Evolutionary conservation across 768 basidiomycete species (phyloP).

Genomic region (Leccinum subtestaceum): DNA sequence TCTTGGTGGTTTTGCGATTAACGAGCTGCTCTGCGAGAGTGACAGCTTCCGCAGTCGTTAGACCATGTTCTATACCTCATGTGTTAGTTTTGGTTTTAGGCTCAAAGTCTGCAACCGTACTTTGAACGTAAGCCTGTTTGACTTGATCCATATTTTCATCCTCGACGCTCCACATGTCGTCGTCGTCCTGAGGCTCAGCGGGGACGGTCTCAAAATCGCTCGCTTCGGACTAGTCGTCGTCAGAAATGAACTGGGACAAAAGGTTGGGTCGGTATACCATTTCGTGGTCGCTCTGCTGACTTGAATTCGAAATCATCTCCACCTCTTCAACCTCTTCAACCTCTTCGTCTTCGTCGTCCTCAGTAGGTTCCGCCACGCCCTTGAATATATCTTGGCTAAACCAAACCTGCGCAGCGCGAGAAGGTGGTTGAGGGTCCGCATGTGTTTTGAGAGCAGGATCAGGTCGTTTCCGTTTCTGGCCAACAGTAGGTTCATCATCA

Average conservation of each 20-base stretch:
- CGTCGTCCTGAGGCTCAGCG: slow-evolving; percentile 40
- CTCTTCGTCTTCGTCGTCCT: slow-evolving; percentile 9
- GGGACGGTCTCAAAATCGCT: slow-evolving; percentile 76
- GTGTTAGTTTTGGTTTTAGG: slow-evolving; percentile 3
- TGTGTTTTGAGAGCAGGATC: slow-evolving; percentile 39
- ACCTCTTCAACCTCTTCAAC: slow-evolving; percentile 20
- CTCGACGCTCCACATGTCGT: slow-evolving; percentile 77
- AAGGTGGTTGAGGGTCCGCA: slow-evolving; percentile 34
- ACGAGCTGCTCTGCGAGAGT: slow-evolving; percentile 89
- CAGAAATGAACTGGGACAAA: slow-evolving; percentile 4
- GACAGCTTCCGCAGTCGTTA: slow-evolving; percentile 86
- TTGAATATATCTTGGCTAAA: slow-evolving; percentile 92
- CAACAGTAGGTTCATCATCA: slow-evolving; percentile 30
- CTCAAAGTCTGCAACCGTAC: slow-evolving; percentile 42
- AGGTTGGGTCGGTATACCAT: slow-evolving; percentile 22
- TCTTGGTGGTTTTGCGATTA: slow-evolving; percentile 86
- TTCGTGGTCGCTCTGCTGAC: slow-evolving; percentile 31
- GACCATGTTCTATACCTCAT: slow-evolving; percentile 59
- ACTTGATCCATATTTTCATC: slow-evolving; percentile 70
- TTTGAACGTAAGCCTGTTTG: slow-evolving; percentile 61
- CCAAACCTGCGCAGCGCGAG: slow-evolving; percentile 80
- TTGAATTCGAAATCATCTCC: slow-evolving; percentile 28
- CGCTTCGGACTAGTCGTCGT: slow-evolving; percentile 19
- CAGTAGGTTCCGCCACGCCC: slow-evolving; percentile 38
- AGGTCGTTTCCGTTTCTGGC: slow-evolving; percentile 43